Conservation (phyloP, 2,329 filamentous ascomycete species). For the Bipolaris victoriae region DNA sequence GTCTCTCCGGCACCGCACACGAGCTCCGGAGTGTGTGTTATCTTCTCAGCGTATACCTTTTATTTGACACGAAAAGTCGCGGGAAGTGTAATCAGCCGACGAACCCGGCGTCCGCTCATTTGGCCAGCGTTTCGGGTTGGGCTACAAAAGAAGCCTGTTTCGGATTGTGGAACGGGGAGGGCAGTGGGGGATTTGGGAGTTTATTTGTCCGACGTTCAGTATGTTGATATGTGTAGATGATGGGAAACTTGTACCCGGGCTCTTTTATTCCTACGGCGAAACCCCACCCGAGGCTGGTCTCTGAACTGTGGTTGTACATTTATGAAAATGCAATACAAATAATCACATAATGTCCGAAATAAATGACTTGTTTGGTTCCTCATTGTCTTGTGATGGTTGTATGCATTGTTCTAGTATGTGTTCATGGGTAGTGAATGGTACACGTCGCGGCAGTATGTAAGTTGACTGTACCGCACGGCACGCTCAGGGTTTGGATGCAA, state of each 20-base stretch:
- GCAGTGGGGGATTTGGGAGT: neutral
- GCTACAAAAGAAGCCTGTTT: slow-evolving; percentile 1
- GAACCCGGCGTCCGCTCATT: slow-evolving; percentile 23
- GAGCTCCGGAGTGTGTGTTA: slow-evolving; percentile 6
- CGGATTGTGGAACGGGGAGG: slow-evolving; percentile 1
- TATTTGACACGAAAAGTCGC: slow-evolving; percentile 29
- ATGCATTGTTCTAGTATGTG: neutral
- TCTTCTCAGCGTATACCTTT: slow-evolving; percentile 29
- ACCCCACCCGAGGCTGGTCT: slow-evolving; percentile 16
- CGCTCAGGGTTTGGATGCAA: neutral
- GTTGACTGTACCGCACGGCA: no score
- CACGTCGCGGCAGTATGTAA: no score
- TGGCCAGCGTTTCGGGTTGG: slow-evolving; percentile 15
- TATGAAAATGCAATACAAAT: slow-evolving; percentile 24
- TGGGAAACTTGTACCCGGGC: slow-evolving; percentile 13
- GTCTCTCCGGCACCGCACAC: slow-evolving; percentile 17
- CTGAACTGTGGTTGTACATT: slow-evolving; percentile 26
- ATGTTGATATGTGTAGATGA: slow-evolving; percentile 34
- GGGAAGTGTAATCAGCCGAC: slow-evolving; percentile 38
- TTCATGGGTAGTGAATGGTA: no score
- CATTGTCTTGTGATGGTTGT: neutral
- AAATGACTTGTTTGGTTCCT: neutral
- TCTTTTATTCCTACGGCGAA: slow-evolving; percentile 8
- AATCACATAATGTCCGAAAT: slow-evolving; percentile 1
- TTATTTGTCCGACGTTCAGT: slow-evolving; percentile 6